phyloP scores from a whole-genome alignment of 192 early-diverging fungal genomes.

The Entomortierella chlamydospora region DNA sequence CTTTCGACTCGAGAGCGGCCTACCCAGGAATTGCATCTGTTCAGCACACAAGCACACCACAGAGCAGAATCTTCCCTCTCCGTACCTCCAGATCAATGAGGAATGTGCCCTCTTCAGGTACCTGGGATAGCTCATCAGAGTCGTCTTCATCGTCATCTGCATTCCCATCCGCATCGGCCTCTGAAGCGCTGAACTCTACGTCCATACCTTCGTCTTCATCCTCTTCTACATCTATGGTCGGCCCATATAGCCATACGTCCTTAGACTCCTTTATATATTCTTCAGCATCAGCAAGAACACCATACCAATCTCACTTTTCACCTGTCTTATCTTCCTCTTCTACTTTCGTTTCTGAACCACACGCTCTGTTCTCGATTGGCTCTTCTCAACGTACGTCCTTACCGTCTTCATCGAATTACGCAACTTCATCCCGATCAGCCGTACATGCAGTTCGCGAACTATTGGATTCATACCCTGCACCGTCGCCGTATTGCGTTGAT shows the following conservation, averaged over 20 bases:
- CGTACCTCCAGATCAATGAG: slow-evolving; percentile 11
- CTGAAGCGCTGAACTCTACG: background rate
- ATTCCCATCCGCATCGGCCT: background rate
- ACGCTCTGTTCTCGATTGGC: slow-evolving; percentile 3
- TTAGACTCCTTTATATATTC: background rate
- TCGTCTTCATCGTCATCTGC: slow-evolving; percentile 2
- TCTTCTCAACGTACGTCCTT: background rate
- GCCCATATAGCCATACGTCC: background rate
- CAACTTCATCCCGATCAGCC: slow-evolving; percentile 21
- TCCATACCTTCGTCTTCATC: slow-evolving; percentile 2
- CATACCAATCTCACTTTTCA: slow-evolving; percentile 27
- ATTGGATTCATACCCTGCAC: slow-evolving; percentile 46
- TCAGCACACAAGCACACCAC: slow-evolving; percentile 3
- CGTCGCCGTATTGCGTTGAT: slow-evolving; percentile 49
- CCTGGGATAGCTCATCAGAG: slow-evolving; percentile 10
- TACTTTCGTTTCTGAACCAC: background rate
- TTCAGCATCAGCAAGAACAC: background rate
- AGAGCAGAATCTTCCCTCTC: slow-evolving; percentile 5
- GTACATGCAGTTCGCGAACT: slow-evolving; percentile 46
- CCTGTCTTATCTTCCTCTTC: slow-evolving; percentile 22
- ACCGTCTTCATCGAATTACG: background rate
- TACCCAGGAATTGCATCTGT: slow-evolving; percentile 47
- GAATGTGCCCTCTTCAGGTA: slow-evolving; percentile 7
- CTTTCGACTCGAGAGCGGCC: slow-evolving; percentile 13
- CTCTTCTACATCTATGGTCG: background rate